Evolutionary conservation across 345 rosid genomes (phyloP).

Genomic region (Ceriops tagal): DNA sequence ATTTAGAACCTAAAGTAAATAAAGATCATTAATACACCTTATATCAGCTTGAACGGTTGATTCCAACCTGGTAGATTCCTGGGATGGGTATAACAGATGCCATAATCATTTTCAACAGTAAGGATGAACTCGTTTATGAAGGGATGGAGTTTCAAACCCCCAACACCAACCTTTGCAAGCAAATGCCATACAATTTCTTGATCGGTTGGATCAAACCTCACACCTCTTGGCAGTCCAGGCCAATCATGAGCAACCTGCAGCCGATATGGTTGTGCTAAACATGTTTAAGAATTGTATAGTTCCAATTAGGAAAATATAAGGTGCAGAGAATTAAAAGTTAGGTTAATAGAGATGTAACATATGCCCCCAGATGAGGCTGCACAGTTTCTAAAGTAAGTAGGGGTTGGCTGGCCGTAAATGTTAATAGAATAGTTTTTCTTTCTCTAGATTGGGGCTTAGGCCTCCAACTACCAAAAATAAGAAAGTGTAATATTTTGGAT

Average conservation of each 20-base stretch:
- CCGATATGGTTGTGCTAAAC: constrained; percentile 12
- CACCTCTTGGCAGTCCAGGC: constrained; percentile 96
- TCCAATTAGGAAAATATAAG: background rate
- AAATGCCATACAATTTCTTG: constrained; percentile 88
- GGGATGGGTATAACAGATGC: constrained; percentile 96
- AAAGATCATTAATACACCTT: background rate
- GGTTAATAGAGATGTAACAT: too few relatives aligned
- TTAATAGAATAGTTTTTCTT: too few relatives aligned
- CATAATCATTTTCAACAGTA: constrained; percentile 73
- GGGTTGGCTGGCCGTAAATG: too few relatives aligned
- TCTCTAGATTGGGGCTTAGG: too few relatives aligned
- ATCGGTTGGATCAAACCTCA: constrained; percentile 92
- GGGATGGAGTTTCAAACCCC: constrained; percentile 53
- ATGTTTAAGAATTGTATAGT: background rate
- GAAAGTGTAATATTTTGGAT: too few relatives aligned
- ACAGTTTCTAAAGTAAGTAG: too few relatives aligned
- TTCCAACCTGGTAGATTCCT: constrained; percentile 75
- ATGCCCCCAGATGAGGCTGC: too few relatives aligned
- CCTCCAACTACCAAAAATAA: too few relatives aligned
- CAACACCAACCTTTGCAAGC: constrained; percentile 57
- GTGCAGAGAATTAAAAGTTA: background rate
- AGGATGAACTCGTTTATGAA: constrained; percentile 80
- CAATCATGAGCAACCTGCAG: constrained; percentile 70
- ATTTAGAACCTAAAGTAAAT: constrained; percentile 5
- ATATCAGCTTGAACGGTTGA: constrained; percentile 9